These are phyloP conservation scores for Arabidopsis hybrid DNA, from an alignment of 441 rosid species.

Conservation along the genomic window DNA sequence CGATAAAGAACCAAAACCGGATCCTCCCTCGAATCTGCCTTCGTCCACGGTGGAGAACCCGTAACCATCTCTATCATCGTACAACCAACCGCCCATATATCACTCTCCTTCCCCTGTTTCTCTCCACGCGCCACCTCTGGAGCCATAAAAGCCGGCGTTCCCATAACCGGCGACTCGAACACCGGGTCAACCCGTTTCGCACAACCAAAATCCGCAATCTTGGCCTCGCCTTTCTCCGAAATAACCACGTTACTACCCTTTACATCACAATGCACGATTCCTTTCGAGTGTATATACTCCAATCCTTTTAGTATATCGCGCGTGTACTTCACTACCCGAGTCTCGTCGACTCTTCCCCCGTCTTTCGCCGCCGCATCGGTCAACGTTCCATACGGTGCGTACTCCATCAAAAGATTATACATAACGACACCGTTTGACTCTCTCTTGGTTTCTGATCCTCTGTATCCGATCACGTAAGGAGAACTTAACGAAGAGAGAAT, in stretches of 20 bases:
- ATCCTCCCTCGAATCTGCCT: conserved; percentile 40
- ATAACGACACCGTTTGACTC: conserved; percentile 41
- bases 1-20: conserved; percentile 60
- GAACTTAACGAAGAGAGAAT: conserved; percentile 59
- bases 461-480: conserved; percentile 62
- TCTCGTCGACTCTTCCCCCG: conserved; percentile 56
- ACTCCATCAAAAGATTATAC: conserved; percentile 76
- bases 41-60: conserved; percentile 61
- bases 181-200: conserved; percentile 53
- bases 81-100: conserved; percentile 80
- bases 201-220: conserved; percentile 82
- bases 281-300: conserved; percentile 64
- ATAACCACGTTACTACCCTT: conserved; percentile 70
- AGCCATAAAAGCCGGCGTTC: conserved; percentile 83
- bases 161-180: conserved; percentile 39
- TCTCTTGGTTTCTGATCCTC: conserved; percentile 52
- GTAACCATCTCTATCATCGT: conserved; percentile 78
- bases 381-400: conserved; percentile 64
- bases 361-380: conserved; percentile 45
- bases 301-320: conserved; percentile 64
- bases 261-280: conserved; percentile 77
- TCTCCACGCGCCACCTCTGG: conserved; percentile 95
- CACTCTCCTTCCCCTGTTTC: conserved; percentile 63
- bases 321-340: conserved; percentile 52
- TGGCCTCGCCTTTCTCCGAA: conserved; percentile 52